Evolutionary conservation across 2,329 filamentous ascomycete genomes (phyloP).

Genomic region (Nemania sp.): DNA sequence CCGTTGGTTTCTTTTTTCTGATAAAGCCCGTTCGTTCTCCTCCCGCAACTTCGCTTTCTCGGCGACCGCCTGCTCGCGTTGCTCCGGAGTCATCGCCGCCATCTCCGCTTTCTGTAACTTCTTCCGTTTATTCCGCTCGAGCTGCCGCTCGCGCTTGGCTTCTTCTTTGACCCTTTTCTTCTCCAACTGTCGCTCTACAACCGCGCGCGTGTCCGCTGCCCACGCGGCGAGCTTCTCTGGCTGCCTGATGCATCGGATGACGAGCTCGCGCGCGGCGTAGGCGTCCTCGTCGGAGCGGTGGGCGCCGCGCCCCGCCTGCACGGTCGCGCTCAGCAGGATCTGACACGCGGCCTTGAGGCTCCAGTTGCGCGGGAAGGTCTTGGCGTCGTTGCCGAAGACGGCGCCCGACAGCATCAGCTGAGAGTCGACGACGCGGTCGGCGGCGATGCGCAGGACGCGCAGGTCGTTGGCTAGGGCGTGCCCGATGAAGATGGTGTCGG

Average conservation of each 20-base stretch:
- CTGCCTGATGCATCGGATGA: background rate
- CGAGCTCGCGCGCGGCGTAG: constrained; percentile 7
- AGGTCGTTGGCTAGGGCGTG: constrained; percentile 5
- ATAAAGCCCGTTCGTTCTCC: background rate
- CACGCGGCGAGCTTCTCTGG: constrained; percentile 3
- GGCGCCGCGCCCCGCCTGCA: background rate
- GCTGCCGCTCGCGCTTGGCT: background rate
- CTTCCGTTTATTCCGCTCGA: background rate
- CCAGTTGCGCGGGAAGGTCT: constrained; percentile 4
- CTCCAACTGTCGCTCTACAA: background rate
- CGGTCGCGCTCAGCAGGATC: background rate
- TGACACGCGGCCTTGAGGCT: background rate
- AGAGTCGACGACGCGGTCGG: constrained; percentile 11
- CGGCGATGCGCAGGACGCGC: constrained; percentile 10
- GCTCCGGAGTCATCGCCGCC: background rate
- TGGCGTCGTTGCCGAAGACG: constrained; percentile 1
- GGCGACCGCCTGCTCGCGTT: background rate
- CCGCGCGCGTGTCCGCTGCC: background rate
- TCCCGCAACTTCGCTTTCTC: background rate
- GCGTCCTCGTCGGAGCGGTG: constrained; percentile 8
- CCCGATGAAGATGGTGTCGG: constrained; percentile 9
- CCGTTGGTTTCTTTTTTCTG: background rate
- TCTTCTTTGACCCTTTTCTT: background rate
- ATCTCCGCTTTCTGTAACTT: background rate
- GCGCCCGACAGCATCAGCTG: constrained; percentile 2